These are phyloP conservation scores for Calophaca sinica DNA, from an alignment of 306 rosid genomes.

Conservation along the genomic window DNA sequence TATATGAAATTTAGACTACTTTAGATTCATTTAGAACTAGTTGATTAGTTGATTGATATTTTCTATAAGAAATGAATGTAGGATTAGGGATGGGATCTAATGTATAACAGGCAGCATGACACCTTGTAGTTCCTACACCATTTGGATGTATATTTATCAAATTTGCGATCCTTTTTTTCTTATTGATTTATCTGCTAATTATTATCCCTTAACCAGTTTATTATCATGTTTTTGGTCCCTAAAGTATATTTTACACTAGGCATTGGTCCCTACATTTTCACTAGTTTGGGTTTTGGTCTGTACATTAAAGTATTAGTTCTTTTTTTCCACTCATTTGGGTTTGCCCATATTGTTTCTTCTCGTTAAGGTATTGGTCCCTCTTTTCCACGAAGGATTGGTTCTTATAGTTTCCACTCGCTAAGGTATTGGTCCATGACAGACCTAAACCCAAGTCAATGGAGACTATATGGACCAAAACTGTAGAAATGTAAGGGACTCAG, in stretches of 20 bases:
- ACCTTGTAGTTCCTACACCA: conserved; percentile 22
- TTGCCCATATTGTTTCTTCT: conserved; percentile 28
- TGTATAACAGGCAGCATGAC: conserved; percentile 1
- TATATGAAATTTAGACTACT: conserved; percentile 32
- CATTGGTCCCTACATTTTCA: not conserved
- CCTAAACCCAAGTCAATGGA: not conserved
- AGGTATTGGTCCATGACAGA: not conserved
- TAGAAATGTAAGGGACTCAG: too few species aligned
- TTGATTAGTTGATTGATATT: conserved; percentile 36
- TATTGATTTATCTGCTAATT: conserved; percentile 26
- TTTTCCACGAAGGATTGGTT: not conserved
- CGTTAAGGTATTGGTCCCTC: not conserved
- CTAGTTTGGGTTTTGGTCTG: not conserved
- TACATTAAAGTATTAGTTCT: not conserved
- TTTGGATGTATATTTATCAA: conserved; percentile 19
- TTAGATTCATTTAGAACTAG: conserved; percentile 19
- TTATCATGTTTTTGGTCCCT: not conserved
- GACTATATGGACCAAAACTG: not conserved
- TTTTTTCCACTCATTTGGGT: not conserved
- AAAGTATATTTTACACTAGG: not conserved
- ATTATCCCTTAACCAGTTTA: conserved; percentile 12
- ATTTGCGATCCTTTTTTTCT: conserved; percentile 6
- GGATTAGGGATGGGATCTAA: not conserved
- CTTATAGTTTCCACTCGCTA: conserved; percentile 4
- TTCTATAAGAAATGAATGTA: conserved; percentile 29